Base-by-base conservation (phyloP, 768 basidiomycete species). In the Boletales sp. region DNA sequence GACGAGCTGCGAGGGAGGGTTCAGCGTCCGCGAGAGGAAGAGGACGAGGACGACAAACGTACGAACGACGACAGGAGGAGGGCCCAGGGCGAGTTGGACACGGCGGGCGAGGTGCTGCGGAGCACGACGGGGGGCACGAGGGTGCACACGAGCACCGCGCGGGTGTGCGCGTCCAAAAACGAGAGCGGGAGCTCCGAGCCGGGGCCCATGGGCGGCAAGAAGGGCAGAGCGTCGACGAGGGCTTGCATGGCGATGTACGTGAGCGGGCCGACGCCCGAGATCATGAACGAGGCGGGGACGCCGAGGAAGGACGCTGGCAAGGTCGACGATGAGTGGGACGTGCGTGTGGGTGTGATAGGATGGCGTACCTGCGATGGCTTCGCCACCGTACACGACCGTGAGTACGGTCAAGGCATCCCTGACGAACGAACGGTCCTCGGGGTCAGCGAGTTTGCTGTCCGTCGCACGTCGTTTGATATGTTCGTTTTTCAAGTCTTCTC, bases 371-470 rank as follows among this genome's bases (percentile, higher is more conserved):
- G 75, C 74, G 42, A 87, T 70, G 2, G 81, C 81, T 66, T 90
- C 86, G n/a, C 89, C 89, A 9, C 87, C 88, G 59, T 82, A 90
- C 1, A 90, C 87, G 28, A 90, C 82, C 13, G 81, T 68, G 31
- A 87, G 69, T 3, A 82, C 82, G 1, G 84, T 75, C 5, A 75
- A 63, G 15, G 78, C 63, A 56, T 80, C 81, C 58, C 81, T 78
- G 33, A 76, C 72, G 53, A 86, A 83, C 4, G 85, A 84, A 14
- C 70, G 70, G 36, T 72, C 65, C 56, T 83, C 84, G 10, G 75
- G 49, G 4, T 63, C 64, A 8, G 61, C 54, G 5, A 55, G 48
- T 17, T 59, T 64, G 39, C 68, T 69, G 52, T 75, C 73, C 18
- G 56, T 62, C 36, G 55, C 54, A n/a, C 48, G 52, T 41, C 64